Evolutionary conservation across 1,284 basidiomycete genomes (phyloP).

Genomic region (Cutaneotrichosporon dermatis): DNA sequence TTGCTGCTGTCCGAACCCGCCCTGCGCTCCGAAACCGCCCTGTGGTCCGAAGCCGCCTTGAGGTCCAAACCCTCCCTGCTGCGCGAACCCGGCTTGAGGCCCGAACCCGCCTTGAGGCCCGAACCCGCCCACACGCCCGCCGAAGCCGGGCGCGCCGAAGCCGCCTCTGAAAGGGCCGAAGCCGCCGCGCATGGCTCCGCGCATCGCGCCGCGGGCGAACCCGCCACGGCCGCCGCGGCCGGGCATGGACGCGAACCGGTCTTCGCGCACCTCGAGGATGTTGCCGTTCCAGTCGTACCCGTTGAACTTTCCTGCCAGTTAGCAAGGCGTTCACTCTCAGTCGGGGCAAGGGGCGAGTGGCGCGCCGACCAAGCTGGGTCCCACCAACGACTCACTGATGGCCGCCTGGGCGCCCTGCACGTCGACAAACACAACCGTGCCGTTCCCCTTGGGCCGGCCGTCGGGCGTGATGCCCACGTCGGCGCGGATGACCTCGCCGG

Average conservation of each 20-base stretch:
- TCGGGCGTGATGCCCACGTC: slow-evolving; percentile 90
- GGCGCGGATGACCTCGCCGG: slow-evolving; percentile 88
- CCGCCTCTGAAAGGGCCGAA: slow-evolving; percentile 18
- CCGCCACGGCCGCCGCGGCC: slow-evolving; percentile 35
- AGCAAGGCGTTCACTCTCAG: neutral
- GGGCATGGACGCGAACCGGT: slow-evolving; percentile 74
- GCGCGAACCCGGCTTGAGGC: too few species aligned
- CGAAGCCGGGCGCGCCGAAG: too few species aligned
- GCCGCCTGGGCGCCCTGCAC: slow-evolving; percentile 84
- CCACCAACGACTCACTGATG: slow-evolving; percentile 60
- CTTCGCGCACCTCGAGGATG: slow-evolving; percentile 88
- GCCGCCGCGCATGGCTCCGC: slow-evolving; percentile 58
- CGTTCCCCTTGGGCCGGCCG: slow-evolving; percentile 88
- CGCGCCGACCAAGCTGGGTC: too few species aligned
- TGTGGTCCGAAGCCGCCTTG: too few species aligned
- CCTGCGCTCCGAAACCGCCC: too few species aligned
- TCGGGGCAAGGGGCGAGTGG: too few species aligned
- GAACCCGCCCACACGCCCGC: neutral
- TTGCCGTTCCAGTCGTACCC: slow-evolving; percentile 92
- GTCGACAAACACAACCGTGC: slow-evolving; percentile 90
- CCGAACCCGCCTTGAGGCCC: neutral
- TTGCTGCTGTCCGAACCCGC: too few species aligned
- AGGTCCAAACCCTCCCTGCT: too few species aligned
- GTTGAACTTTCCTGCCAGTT: slow-evolving; percentile 75
- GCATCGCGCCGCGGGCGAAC: slow-evolving; percentile 37